Evolutionary conservation across 129 eudicot genomes (phyloP).

Genomic region (Ambrosia trifida): DNA sequence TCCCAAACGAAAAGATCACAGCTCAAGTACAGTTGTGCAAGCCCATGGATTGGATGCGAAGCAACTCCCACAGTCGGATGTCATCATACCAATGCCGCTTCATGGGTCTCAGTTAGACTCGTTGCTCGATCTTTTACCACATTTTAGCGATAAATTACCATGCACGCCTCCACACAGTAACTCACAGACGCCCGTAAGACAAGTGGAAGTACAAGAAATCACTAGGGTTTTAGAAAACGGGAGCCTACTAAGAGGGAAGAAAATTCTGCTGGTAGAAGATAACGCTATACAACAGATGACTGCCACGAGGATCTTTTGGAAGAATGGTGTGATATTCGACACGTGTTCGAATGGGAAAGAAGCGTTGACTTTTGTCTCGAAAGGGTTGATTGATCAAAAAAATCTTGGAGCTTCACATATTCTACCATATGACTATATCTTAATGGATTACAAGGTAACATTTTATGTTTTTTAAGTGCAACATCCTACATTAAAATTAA

Average conservation of each 20-base stretch:
- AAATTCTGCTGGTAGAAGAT: constrained; percentile 48
- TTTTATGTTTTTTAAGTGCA: not conserved
- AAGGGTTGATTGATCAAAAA: constrained; percentile 35
- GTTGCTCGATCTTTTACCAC: constrained; percentile 52
- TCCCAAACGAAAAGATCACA: constrained; percentile 19
- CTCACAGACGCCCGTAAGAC: not conserved
- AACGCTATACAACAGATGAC: constrained; percentile 26
- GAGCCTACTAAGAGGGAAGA: constrained; percentile 42
- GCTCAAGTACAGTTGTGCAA: constrained; percentile 21
- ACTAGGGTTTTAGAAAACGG: constrained; percentile 14
- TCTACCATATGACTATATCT: constrained; percentile 50
- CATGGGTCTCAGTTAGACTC: constrained; percentile 63
- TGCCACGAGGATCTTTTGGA: constrained; percentile 26
- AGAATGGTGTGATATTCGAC: constrained; percentile 34
- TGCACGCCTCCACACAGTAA: constrained; percentile 15
- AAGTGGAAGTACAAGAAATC: constrained; percentile 22
- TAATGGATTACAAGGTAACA: constrained; percentile 67
- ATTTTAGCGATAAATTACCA: constrained; percentile 37
- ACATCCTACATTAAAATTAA: too few species aligned
- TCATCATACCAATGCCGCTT: constrained; percentile 52
- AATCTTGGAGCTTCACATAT: constrained; percentile 23
- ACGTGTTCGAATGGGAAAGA: constrained; percentile 44
- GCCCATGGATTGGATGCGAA: constrained; percentile 46
- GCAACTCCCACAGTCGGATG: constrained; percentile 53
- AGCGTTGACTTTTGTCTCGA: constrained; percentile 36